These are phyloP conservation scores for Coemansia sp. DNA, from an alignment of 192 early-diverging fungal genomes.

Conservation along the genomic window DNA sequence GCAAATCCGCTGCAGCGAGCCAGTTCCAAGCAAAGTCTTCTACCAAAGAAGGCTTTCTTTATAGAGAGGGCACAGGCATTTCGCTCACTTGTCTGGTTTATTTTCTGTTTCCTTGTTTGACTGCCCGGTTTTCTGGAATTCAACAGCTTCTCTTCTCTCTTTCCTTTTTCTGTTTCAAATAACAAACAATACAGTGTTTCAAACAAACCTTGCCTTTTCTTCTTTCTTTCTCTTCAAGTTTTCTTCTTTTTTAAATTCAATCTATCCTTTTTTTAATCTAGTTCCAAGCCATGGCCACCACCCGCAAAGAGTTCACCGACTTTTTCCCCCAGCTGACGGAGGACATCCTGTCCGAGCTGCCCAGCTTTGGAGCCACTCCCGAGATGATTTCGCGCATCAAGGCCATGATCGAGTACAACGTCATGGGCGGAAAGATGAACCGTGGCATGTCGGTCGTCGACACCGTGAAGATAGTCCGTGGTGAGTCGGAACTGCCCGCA, in stretches of 20 bases:
- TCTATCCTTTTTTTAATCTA: neutral
- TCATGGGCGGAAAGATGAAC: conserved; percentile 91
- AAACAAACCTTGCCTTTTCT: neutral
- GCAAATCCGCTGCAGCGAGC: too few species aligned
- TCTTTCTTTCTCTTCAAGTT: neutral
- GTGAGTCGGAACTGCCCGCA: conserved; percentile 63
- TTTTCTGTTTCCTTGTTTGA: too few species aligned
- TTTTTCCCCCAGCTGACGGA: conserved; percentile 72
- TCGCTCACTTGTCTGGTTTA: too few species aligned
- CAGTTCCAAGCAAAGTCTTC: too few species aligned
- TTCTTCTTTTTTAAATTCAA: neutral
- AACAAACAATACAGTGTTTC: neutral
- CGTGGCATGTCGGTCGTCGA: conserved; percentile 94
- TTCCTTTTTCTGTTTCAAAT: neutral
- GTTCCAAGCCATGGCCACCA: conserved; percentile 35
- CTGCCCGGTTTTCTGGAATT: too few species aligned
- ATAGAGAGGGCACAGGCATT: too few species aligned
- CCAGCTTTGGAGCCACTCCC: conserved; percentile 65
- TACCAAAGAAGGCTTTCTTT: too few species aligned
- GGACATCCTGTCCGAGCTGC: conserved; percentile 74
- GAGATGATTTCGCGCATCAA: conserved; percentile 69
- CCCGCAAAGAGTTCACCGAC: conserved; percentile 63
- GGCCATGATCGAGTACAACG: conserved; percentile 64
- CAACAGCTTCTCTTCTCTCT: neutral
- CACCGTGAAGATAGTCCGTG: conserved; percentile 78